Evolutionary conservation across 2,329 filamentous ascomycete genomes (phyloP).

Genomic region (Cryphonectria nitschkei): DNA sequence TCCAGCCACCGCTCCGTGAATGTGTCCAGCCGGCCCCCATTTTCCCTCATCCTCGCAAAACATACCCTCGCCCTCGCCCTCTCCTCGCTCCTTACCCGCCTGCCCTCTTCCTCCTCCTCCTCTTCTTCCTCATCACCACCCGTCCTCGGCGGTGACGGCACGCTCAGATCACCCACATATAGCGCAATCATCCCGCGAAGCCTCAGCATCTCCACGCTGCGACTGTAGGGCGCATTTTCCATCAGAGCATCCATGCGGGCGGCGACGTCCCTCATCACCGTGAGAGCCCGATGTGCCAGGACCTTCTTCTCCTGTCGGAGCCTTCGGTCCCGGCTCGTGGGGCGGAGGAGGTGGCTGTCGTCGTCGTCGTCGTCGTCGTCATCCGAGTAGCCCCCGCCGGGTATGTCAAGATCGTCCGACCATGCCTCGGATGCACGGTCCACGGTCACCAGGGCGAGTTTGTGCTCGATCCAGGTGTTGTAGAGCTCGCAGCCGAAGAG

Average conservation of each 20-base stretch:
- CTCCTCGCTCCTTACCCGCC: constrained; percentile 40
- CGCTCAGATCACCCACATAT: constrained; percentile 72
- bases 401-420: constrained; percentile 38
- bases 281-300: constrained; percentile 56
- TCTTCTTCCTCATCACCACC: constrained; percentile 35
- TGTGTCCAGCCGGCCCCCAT: constrained; percentile 38
- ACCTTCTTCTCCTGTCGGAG: constrained; percentile 42
- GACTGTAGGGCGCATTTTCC: constrained; percentile 70
- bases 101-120: constrained; percentile 40
- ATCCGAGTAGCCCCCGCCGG: constrained; percentile 30
- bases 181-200: constrained; percentile 75
- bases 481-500: constrained; percentile 84
- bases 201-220: constrained; percentile 67
- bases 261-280: constrained; percentile 65
- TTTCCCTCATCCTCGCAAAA: constrained; percentile 44
- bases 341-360: constrained; percentile 29
- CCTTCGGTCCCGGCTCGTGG: constrained; percentile 31
- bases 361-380: constrained; percentile 33
- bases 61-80: constrained; percentile 41
- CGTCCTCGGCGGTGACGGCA: constrained; percentile 44
- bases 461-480: constrained; percentile 66
- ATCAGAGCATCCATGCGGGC: constrained; percentile 72
- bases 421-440: constrained; percentile 39
- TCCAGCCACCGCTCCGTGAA: constrained; percentile 38
- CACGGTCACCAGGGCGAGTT: constrained; percentile 45